phyloP scores from a whole-genome alignment of 306 rosid species.

The Quercus gilva region DNA sequence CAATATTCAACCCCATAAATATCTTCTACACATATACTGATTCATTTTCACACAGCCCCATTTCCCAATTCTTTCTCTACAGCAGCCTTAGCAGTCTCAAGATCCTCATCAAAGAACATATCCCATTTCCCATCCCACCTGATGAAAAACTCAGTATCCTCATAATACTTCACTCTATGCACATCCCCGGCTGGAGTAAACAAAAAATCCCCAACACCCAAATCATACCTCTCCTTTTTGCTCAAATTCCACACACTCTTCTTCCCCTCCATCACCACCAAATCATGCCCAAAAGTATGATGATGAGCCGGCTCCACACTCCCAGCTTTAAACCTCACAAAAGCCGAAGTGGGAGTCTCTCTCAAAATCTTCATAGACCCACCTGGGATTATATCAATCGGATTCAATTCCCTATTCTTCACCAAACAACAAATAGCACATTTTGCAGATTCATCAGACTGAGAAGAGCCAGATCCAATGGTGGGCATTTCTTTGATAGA shows the following conservation, averaged over 20 bases:
- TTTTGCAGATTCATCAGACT: not conserved
- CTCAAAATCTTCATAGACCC: slow-evolving; percentile 84
- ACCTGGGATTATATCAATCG: slow-evolving; percentile 74
- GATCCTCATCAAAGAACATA: slow-evolving; percentile 83
- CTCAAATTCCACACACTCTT: slow-evolving; percentile 88
- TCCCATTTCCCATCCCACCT: slow-evolving; percentile 98
- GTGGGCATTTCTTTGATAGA: slow-evolving; percentile 67
- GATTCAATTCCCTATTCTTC: slow-evolving; percentile 56
- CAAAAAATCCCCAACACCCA: slow-evolving; percentile 67
- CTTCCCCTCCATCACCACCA: slow-evolving; percentile 73
- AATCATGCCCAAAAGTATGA: slow-evolving; percentile 85
- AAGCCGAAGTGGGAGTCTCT: slow-evolving; percentile 79
- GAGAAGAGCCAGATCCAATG: slow-evolving; percentile 32
- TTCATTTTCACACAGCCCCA: not conserved
- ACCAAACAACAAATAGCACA: slow-evolving; percentile 69
- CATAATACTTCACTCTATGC: slow-evolving; percentile 72
- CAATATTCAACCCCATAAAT: too few species aligned
- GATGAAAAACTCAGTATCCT: slow-evolving; percentile 80
- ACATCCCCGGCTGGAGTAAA: slow-evolving; percentile 81
- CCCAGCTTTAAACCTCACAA: slow-evolving; percentile 75
- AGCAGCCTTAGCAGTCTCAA: slow-evolving; percentile 45
- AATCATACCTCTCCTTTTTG: slow-evolving; percentile 62
- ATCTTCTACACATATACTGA: too few species aligned
- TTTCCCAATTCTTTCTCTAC: slow-evolving; percentile 41
- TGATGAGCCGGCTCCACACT: slow-evolving; percentile 93